These are phyloP conservation scores for Ophiostoma sp. DNA, from an alignment of 2,329 filamentous ascomycete genomes.

Conservation along the genomic window DNA sequence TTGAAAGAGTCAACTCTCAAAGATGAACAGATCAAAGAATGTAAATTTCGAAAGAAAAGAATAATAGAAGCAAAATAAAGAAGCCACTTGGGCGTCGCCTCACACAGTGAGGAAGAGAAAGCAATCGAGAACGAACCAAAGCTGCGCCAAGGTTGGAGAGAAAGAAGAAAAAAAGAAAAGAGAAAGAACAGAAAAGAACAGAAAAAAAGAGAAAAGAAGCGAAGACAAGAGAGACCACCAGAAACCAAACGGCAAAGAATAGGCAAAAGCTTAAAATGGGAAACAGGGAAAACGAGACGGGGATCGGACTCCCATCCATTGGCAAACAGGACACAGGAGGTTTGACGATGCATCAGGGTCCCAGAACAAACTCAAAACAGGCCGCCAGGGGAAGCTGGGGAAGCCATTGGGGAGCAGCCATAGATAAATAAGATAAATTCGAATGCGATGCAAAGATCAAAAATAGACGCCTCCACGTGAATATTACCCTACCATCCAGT, in stretches of 20 bases:
- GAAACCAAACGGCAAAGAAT: conserved; percentile 21
- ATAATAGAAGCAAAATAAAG: conserved; percentile 20
- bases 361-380: conserved; percentile 22
- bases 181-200: neutral
- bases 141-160: neutral
- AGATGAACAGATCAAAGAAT: conserved; percentile 24
- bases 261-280: conserved; percentile 9
- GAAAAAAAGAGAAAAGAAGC: neutral
- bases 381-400: conserved; percentile 1
- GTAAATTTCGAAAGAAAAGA: conserved; percentile 22
- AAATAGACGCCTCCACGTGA: conserved; percentile 1
- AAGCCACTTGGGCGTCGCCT: conserved; percentile 26
- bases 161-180: neutral
- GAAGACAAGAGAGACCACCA: neutral
- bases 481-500: conserved; percentile 9
- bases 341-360: conserved; percentile 8
- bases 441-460: neutral
- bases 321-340: neutral
- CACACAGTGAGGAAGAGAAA: conserved; percentile 21
- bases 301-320: conserved; percentile 1
- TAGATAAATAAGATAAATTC: neutral
- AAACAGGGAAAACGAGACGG: conserved; percentile 18
- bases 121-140: conserved; percentile 6
- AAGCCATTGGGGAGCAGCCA: neutral
- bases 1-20: conserved; percentile 16